These are phyloP conservation scores for Exophiala sp. DNA, from an alignment of 2,329 filamentous ascomycete genomes.

Conservation along the genomic window DNA sequence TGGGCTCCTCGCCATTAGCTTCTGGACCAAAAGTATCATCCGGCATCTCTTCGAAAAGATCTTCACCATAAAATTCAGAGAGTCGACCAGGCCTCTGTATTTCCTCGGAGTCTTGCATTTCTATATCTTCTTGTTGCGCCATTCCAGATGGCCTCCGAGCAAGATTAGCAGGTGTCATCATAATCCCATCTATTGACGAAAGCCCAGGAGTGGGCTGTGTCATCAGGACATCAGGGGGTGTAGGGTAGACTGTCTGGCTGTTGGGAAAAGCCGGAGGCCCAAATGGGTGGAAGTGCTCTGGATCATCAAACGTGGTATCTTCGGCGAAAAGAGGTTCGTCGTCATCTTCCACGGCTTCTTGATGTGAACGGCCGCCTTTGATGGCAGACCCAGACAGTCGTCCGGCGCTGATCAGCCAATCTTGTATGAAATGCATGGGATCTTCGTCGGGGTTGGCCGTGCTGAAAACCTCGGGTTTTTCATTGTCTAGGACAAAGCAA, in stretches of 20 bases:
- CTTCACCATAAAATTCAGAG: constrained; percentile 45
- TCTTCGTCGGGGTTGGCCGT: constrained; percentile 27
- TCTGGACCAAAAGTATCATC: constrained; percentile 49
- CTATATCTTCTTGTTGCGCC: constrained; percentile 9
- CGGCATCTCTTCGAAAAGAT: constrained; percentile 54
- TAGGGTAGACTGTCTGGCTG: constrained; percentile 45
- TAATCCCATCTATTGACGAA: constrained; percentile 32
- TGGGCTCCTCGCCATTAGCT: constrained; percentile 52
- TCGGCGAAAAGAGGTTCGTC: constrained; percentile 24
- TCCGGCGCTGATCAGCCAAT: constrained; percentile 35
- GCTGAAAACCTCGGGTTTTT: constrained; percentile 21
- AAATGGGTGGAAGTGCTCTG: constrained; percentile 24
- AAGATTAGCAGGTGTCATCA: constrained; percentile 30
- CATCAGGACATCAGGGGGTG: constrained; percentile 47
- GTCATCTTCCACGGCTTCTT: constrained; percentile 13
- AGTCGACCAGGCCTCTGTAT: constrained; percentile 27
- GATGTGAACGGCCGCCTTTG: not conserved
- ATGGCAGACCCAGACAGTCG: not conserved
- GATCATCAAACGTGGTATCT: constrained; percentile 25
- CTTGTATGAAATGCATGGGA: constrained; percentile 40
- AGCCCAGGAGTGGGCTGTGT: constrained; percentile 31
- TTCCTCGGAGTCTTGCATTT: constrained; percentile 22
- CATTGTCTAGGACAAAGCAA: constrained; percentile 36
- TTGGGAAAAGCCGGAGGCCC: constrained; percentile 23
- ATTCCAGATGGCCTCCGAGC: constrained; percentile 6